Conservation (phyloP, 2,329 filamentous ascomycete species). For the Neonectria magnoliae region DNA sequence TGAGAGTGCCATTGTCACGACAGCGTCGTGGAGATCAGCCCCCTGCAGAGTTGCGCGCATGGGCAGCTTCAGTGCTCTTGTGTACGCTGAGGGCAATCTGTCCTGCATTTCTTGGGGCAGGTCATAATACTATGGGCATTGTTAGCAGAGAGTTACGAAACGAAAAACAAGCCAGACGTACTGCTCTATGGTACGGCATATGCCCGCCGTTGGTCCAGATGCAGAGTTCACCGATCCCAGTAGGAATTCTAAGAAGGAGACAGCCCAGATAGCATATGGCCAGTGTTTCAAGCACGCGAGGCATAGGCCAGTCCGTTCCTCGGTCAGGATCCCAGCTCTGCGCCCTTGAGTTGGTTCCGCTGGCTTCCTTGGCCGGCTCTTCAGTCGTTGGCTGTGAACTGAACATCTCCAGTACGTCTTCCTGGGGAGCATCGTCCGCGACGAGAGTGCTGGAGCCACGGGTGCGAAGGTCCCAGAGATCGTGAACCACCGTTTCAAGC, state of each 20-base stretch:
- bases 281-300: constrained; percentile 78
- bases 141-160: not conserved
- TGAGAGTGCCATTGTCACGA: constrained; percentile 69
- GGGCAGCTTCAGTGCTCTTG: constrained; percentile 65
- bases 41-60: constrained; percentile 54
- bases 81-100: constrained; percentile 70
- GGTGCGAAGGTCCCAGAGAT: constrained; percentile 83
- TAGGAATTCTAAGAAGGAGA: constrained; percentile 78
- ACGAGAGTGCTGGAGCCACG: constrained; percentile 55
- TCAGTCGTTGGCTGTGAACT: constrained; percentile 49
- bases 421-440: constrained; percentile 37
- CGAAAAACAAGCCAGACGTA: constrained; percentile 48
- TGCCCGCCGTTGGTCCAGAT: constrained; percentile 74
- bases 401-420: constrained; percentile 49
- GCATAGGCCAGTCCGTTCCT: constrained; percentile 64
- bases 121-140: constrained; percentile 56
- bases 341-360: constrained; percentile 38
- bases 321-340: constrained; percentile 58
- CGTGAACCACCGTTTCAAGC: constrained; percentile 80
- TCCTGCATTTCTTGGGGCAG: constrained; percentile 73
- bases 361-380: constrained; percentile 18
- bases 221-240: constrained; percentile 78
- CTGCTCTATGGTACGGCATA: constrained; percentile 77
- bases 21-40: constrained; percentile 70
- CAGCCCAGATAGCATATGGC: constrained; percentile 83